These are phyloP conservation scores for apple (Malus domestica) DNA, from an alignment of 306 rosid species.

Conservation along the genomic window DNA sequence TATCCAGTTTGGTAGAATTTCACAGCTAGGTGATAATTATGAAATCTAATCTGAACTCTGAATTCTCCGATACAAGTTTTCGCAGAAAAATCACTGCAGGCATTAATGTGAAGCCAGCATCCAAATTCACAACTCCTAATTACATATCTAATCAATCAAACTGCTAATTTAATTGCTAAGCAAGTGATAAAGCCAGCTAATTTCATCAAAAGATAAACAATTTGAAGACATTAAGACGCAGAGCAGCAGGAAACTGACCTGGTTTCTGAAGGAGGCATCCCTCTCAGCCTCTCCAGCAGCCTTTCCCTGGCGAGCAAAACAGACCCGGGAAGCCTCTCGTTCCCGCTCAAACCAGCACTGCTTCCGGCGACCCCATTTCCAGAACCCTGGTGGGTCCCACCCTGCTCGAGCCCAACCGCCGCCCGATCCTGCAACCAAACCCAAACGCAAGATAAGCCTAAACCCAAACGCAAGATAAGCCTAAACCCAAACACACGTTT, in stretches of 20 bases:
- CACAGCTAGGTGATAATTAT: neutral
- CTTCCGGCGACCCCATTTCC: constrained; percentile 23
- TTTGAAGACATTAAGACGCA: neutral
- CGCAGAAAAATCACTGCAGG: neutral
- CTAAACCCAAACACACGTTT: neutral
- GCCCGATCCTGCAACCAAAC: constrained; percentile 38
- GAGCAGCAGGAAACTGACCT: constrained; percentile 37
- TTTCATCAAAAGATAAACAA: neutral
- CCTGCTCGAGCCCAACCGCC: constrained; percentile 32
- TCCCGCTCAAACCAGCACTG: constrained; percentile 26
- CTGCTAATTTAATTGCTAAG: neutral
- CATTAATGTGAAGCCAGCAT: neutral
- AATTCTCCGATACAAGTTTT: neutral
- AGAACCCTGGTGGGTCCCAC: constrained; percentile 19
- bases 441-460: neutral
- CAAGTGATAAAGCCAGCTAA: neutral
- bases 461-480: neutral
- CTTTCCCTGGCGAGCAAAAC: constrained; percentile 81
- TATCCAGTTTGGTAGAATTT: neutral
- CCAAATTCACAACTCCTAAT: neutral
- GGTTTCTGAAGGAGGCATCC: constrained; percentile 40
- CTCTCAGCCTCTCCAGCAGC: constrained; percentile 84
- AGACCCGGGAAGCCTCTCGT: constrained; percentile 63
- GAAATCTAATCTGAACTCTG: neutral
- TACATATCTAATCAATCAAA: neutral